phyloP scores from a whole-genome alignment of 345 rosid genomes.

The Bruguiera gymnorhiza region DNA sequence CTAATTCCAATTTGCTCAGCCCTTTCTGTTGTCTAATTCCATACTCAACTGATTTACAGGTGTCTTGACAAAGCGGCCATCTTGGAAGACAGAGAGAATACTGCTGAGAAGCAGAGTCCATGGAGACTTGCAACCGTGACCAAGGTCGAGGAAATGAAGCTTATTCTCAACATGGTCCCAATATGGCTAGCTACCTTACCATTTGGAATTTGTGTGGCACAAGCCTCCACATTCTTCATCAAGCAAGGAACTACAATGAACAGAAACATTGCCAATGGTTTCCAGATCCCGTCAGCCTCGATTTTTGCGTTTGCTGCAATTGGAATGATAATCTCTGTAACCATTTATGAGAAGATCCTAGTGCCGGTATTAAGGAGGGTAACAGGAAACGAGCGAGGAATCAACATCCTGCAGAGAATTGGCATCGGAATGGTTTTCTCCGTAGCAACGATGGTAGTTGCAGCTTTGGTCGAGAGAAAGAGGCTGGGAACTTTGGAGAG shows the following conservation, averaged over 20 bases:
- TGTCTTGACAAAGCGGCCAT: conserved; percentile 92
- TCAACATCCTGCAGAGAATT: conserved; percentile 80
- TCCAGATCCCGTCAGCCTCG: conserved; percentile 59
- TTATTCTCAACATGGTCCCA: conserved; percentile 80
- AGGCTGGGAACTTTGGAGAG: conserved; percentile 34
- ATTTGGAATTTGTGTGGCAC: conserved; percentile 74
- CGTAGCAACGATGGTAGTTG: conserved; percentile 50
- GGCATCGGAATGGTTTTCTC: conserved; percentile 88
- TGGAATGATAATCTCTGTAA: conserved; percentile 57
- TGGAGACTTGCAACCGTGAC: conserved; percentile 85
- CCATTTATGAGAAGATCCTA: conserved; percentile 49
- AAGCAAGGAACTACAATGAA: conserved; percentile 60
- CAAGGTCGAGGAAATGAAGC: conserved; percentile 80
- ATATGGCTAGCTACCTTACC: conserved; percentile 77
- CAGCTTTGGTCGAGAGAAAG: conserved; percentile 74
- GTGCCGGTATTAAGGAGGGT: conserved; percentile 43
- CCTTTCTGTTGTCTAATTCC: not conserved
- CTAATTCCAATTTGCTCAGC: not conserved
- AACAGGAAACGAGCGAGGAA: conserved; percentile 68
- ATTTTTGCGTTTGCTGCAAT: conserved; percentile 46
- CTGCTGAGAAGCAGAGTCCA: conserved; percentile 45
- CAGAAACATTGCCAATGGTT: conserved; percentile 42
- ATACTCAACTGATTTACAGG: conserved; percentile 34
- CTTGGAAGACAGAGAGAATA: conserved; percentile 34
- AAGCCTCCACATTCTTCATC: conserved; percentile 81